phyloP scores from a whole-genome alignment of 352 stramenopile genomes.

The Halophytophthora batemanensis region DNA sequence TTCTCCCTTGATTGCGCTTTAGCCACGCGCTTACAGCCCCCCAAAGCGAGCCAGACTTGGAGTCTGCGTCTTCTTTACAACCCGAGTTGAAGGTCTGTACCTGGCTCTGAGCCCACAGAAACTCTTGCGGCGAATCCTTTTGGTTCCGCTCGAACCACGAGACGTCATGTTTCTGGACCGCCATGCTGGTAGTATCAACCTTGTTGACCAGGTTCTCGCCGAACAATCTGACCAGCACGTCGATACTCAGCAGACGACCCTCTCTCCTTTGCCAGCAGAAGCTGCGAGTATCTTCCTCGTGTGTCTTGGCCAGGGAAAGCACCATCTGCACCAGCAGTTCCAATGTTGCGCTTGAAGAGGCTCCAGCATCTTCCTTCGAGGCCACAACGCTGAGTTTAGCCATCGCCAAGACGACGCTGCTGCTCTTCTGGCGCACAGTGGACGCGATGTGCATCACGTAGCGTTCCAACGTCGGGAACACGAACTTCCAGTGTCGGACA shows the following conservation, averaged over 20 bases:
- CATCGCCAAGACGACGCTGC: slow-evolving; percentile 43
- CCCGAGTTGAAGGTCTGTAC: slow-evolving; percentile 19
- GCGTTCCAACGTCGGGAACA: slow-evolving; percentile 67
- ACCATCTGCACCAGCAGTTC: slow-evolving; percentile 53
- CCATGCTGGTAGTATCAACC: slow-evolving; percentile 1
- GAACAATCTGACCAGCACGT: slow-evolving; percentile 44
- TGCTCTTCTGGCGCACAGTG: slow-evolving; percentile 58
- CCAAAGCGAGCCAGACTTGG: slow-evolving; percentile 6
- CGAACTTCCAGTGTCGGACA: slow-evolving; percentile 64
- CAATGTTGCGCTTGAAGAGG: slow-evolving; percentile 10
- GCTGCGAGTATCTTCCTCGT: slow-evolving; percentile 5
- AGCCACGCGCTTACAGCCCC: slow-evolving; percentile 17
- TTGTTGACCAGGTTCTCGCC: slow-evolving; percentile 20
- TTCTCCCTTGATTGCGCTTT: slow-evolving; percentile 10
- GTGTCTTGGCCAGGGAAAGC: slow-evolving; percentile 30
- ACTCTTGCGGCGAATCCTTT: too few species aligned
- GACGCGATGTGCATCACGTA: slow-evolving; percentile 76
- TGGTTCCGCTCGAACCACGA: neutral
- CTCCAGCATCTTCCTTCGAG: neutral
- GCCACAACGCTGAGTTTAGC: slow-evolving; percentile 25
- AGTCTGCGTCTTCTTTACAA: neutral
- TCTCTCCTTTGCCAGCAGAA: slow-evolving; percentile 70
- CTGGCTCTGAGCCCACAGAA: slow-evolving; percentile 19
- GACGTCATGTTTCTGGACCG: slow-evolving; percentile 6
- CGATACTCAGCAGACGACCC: slow-evolving; percentile 66